Percentiles rank a stretch among this genome's conserved stretches.
phyloP scores from a whole-genome alignment of 305 asterid species.

The Andrographis paniculata region DNA sequence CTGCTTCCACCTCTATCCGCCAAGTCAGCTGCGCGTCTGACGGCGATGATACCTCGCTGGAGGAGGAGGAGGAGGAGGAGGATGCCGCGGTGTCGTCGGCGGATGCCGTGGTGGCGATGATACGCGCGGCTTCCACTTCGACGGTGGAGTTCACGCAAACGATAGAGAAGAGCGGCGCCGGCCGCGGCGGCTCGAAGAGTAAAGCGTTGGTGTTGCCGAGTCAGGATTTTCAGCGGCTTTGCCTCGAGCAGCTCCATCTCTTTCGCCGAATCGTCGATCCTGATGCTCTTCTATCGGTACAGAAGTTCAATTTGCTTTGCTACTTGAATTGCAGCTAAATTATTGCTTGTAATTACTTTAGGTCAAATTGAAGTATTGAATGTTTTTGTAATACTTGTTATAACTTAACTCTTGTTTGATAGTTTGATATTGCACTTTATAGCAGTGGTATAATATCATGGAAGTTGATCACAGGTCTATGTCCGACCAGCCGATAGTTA shows the following conservation, averaged over 20 bases:
- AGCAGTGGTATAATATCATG: conserved; percentile 12
- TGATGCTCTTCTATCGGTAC: conserved; percentile 68
- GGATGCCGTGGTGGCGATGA: conserved; percentile 65
- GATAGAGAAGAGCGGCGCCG: conserved; percentile 38
- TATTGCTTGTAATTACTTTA: too few relatives aligned
- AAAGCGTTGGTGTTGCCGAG: conserved; percentile 74
- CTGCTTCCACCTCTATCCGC: conserved; percentile 39
- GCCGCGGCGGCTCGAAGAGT: conserved; percentile 26
- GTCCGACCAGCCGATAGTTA: conserved; percentile 97
- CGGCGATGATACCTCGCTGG: conserved; percentile 20
- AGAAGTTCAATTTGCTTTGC: conserved; percentile 5
- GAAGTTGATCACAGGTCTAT: conserved; percentile 49
- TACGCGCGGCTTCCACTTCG: conserved; percentile 66
- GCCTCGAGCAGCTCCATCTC: conserved; percentile 78
- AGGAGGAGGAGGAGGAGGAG: conserved; percentile 6
- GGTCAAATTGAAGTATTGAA: too few relatives aligned
- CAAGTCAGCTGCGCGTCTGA: conserved; percentile 45
- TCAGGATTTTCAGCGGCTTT: conserved; percentile 74
- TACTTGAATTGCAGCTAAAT: not conserved
- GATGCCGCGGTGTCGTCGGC: conserved; percentile 58
- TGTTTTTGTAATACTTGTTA: not conserved
- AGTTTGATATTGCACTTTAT: not conserved
- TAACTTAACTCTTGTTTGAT: not conserved
- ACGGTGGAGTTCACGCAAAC: conserved; percentile 83
- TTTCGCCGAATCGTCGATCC: conserved; percentile 79